Evolutionary conservation across 225 moss, liverwort and hornwort species (phyloP), one percentile per base, ranked within the genome.

Genomic region (Antitrichia curtipendula): DNA sequence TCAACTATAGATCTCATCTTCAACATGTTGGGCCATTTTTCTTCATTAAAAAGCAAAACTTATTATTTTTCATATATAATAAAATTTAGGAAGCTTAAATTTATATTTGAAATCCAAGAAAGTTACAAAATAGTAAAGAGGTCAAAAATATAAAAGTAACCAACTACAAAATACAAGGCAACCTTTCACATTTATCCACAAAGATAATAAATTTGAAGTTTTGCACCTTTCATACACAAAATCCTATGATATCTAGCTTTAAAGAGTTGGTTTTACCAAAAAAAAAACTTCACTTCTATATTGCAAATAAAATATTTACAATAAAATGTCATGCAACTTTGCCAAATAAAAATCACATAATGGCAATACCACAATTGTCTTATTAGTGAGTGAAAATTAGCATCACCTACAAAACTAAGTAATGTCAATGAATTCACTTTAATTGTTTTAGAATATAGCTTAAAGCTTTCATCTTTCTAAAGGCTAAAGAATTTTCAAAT

Each of bases 211-310:
- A 15, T 41, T 70, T 41, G 27, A 70, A 15, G 27, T 27, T 27
- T 27, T 41, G 8, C 8, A 41, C 13, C 23, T 13, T 22, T 23
- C 23, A 7, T 68, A 23, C 0, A 23, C 4, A 68, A 68, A 7
- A 0, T 2, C 2, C 23, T 0, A 22, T 68, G 2, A 68, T 13
- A 68, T 22, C 0, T 38, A 38, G 13, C 23, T 40, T 68, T n/a
- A 49, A 58, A 8, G 18, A 32, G 9, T 64, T 64, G 64, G 34
- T 34, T 64, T 34, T 20, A 20, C 20, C 11, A 20, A 1, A 6
- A 36, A 65, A 36, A 36, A 5, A 65, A 10, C 16, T 63, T 17
- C 9, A 17, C 9, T 63, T 23, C 1, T 68, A 22, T 13, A 68
- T 7, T 38, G 2, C 12, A 68, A 68, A 68, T 4, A 40, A 68